phyloP scores from a whole-genome alignment of 192 early-diverging fungal species.

The Dispira parvispora region DNA sequence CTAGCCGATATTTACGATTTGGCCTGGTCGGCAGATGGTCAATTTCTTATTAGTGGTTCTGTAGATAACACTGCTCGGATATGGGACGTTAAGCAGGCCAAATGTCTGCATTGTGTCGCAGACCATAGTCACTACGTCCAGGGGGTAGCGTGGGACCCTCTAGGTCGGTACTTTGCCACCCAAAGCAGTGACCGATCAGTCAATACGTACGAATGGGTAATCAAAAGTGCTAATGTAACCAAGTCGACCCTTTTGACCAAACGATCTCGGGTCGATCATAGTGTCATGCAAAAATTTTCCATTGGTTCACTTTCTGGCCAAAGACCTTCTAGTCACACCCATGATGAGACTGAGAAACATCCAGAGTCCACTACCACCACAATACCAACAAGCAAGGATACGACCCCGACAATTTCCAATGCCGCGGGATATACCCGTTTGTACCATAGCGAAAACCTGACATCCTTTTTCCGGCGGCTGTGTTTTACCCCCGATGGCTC shows the following conservation, averaged over 20 bases:
- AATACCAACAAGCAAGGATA: no score
- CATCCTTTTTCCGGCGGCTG: conserved; percentile 80
- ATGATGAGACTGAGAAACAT: no score
- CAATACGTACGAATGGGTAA: conserved; percentile 23
- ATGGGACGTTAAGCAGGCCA: conserved; percentile 56
- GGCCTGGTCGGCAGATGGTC: conserved; percentile 80
- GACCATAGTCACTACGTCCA: conserved; percentile 92
- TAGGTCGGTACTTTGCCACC: conserved; percentile 68
- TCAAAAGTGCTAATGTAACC: conserved; percentile 11
- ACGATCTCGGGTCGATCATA: neutral
- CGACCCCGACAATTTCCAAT: no score
- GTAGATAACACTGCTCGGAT: conserved; percentile 78
- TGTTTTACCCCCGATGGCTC: conserved; percentile 79
- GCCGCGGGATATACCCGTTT: conserved; percentile 17
- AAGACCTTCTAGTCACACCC: no score
- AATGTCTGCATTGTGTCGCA: conserved; percentile 53
- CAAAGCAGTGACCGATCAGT: conserved; percentile 75
- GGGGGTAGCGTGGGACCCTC: conserved; percentile 91
- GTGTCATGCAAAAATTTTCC: neutral
- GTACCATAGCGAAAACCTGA: conserved; percentile 75
- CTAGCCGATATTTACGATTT: conserved; percentile 79
- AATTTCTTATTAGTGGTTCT: conserved; percentile 64
- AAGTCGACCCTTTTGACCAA: conserved; percentile 1
- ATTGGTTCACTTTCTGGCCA: no score
- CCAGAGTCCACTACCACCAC: no score